Evolutionary conservation across 768 basidiomycete species (phyloP), one percentile per base, ranked within the genome.

Genomic region (Xerocomellus dryophilus): DNA sequence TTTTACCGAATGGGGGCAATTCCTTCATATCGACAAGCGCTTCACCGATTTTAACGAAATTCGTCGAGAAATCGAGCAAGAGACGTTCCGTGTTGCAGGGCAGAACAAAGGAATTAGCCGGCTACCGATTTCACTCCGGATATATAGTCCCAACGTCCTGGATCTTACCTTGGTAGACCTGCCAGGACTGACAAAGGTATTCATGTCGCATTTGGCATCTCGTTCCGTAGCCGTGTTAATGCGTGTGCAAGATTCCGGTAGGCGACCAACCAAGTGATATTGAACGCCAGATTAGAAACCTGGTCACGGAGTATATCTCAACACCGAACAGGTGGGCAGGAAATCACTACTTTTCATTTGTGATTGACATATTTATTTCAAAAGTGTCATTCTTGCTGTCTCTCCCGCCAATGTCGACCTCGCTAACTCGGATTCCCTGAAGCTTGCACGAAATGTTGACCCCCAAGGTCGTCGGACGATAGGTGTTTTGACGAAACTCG

Each of bases 31-130:
- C 51, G 95, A 98, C 80, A 92, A 91, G 69, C 83, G 90, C 38
- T 98, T 94, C 74, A 94, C 93, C n/a, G 96, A 98, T 67, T 98
- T 95, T 65, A 77, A 81, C 42, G 96, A 98, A 64, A 89, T 98
- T 59, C 81, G 96, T 38, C 89, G 87, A 60, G 97, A 99, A 76
- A 99, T 99, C 54, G 97, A 99, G 72, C 88, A 91, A 68, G 97
- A 99, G 77, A 99, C 97, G 2, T 94, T 87, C 71, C 78, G 97
- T 41, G 95, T 99, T 17, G 97, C 97, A 0, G 97, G 97, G 0
- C 95, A 98, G 77, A 98, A 98, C 73, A 99, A 98, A 74, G 97
- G 97, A 42, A 88, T 99, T 54, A 95, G 93, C 74, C 94, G 95
- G 68, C 72, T 97, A 43, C 95, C 96, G 2, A 98, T 98, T 64